Conservation (phyloP, 192 early-diverging fungal genomes). For the Blastocladiella britannica region DNA sequence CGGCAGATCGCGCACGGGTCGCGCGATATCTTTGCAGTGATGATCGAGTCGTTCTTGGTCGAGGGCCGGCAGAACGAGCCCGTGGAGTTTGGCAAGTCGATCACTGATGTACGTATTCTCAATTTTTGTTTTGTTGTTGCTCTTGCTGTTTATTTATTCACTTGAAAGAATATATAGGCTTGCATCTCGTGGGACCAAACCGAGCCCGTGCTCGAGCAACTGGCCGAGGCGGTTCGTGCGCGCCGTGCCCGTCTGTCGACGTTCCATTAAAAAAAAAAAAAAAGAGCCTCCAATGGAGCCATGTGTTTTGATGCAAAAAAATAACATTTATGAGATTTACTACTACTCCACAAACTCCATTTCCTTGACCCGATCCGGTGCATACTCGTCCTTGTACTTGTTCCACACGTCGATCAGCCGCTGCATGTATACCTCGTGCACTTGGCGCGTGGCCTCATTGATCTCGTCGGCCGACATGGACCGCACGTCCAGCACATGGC, state of each 20-base stretch:
- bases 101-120: neutral
- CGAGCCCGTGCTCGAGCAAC: conserved; percentile 58
- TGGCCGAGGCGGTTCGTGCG: conserved; percentile 53
- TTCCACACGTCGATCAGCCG: conserved; percentile 39
- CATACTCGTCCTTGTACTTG: conserved; percentile 49
- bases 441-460: conserved; percentile 6
- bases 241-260: conserved; percentile 11
- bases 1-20: conserved; percentile 33
- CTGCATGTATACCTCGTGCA: conserved; percentile 48
- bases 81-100: neutral
- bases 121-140: conserved; percentile 4
- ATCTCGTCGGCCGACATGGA: conserved; percentile 41
- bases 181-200: conserved; percentile 9
- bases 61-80: conserved; percentile 46
- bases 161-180: neutral
- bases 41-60: conserved; percentile 83
- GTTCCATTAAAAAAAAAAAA: conserved; percentile 1
- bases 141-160: neutral
- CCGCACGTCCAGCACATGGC: conserved; percentile 16
- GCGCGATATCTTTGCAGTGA: conserved; percentile 66
- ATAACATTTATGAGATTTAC: neutral
- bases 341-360: conserved; percentile 38
- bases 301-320: conserved; percentile 67
- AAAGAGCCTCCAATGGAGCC: conserved; percentile 83
- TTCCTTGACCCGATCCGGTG: conserved; percentile 36